phyloP scores from a whole-genome alignment of 768 basidiomycete genomes.

The Nidularia pulvinata region DNA sequence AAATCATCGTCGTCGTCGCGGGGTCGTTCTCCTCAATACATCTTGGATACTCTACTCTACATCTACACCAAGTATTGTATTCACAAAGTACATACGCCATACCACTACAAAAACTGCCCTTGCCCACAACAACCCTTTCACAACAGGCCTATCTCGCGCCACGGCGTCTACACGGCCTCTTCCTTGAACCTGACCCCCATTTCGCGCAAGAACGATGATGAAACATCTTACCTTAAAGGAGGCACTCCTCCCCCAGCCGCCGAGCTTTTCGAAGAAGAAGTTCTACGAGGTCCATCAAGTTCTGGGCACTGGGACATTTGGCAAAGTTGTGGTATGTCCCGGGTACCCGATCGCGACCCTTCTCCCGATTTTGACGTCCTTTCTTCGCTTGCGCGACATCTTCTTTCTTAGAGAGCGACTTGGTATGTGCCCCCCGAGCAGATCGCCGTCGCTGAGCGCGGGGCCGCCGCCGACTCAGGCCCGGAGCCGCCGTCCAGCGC shows the following conservation, averaged over 20 bases:
- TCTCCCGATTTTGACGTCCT: neutral
- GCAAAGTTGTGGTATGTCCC: conserved; percentile 77
- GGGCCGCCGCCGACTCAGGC: conserved; percentile 42
- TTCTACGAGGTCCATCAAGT: conserved; percentile 70
- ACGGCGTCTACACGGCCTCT: neutral
- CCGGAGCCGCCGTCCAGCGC: conserved; percentile 6
- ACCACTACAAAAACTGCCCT: no score
- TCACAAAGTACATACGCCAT: no score
- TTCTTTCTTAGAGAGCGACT: conserved; percentile 55
- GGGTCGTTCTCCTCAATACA: no score
- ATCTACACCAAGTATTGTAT: no score
- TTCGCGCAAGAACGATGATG: conserved; percentile 33
- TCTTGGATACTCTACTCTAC: no score
- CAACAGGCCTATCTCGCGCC: neutral
- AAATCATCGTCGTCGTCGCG: no score
- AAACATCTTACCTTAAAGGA: conserved; percentile 47
- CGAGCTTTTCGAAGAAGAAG: conserved; percentile 88
- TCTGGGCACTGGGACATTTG: conserved; percentile 86
- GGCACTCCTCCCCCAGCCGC: conserved; percentile 77
- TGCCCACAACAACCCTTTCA: no score
- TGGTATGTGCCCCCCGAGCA: conserved; percentile 76
- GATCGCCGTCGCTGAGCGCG: conserved; percentile 51
- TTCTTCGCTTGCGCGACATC: conserved; percentile 1
- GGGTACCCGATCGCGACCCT: neutral
- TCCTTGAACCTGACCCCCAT: neutral